Base-by-base conservation (phyloP, 305 asterid species). In the Fraxinus nigra region DNA sequence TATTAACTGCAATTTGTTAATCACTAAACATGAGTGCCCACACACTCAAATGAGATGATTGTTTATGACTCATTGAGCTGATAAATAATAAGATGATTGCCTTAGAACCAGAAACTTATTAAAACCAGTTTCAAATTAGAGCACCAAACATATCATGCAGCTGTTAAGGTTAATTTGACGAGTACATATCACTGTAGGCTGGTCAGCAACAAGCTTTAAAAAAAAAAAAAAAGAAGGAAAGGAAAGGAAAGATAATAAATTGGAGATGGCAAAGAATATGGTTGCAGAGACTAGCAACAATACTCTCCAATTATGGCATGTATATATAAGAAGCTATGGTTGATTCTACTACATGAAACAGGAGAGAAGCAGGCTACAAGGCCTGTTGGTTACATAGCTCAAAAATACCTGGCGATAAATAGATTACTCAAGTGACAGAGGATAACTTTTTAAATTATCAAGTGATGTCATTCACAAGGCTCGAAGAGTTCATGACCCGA, bases 11-110 rank as follows among this genome's bases (percentile, higher is more conserved):
- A 24, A 74, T 43, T 33, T 84, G 65, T 70, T 37, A 30, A 72
- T 61, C 1, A 22, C 28, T 7, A 28, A 63, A 48, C 10, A 77
- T 46, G 28, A 69, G 30, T 26, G 38, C 33, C 67, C 70, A 35
- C 43, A 72, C 38, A 32, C 73, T 26, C 59, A 43, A 82, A 75
- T 7, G 81, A 59, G 80, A 59, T 13, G 24, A 78, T 43, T 69
- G 43, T 75, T 28, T 5, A 22, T 7, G 24, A 13, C 26, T 69
- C 38, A 3, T 11, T 30, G 3, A 11, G 35, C 38, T 28, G 35
- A 16, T 63, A 20, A 26, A 13, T 26, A 67, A 28, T 4, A 67
- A 11, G 38, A 28, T 10, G n/a, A 67, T 67, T 65, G 34, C 74
- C 37, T 67, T 67, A 28, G 37, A 67, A 67, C 74, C 74, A 67